A percentile compares a stretch with the other conserved stretches of the same genome.
These are phyloP conservation scores for Trifolium repens DNA, from an alignment of 306 rosid species.

Conservation along the genomic window DNA sequence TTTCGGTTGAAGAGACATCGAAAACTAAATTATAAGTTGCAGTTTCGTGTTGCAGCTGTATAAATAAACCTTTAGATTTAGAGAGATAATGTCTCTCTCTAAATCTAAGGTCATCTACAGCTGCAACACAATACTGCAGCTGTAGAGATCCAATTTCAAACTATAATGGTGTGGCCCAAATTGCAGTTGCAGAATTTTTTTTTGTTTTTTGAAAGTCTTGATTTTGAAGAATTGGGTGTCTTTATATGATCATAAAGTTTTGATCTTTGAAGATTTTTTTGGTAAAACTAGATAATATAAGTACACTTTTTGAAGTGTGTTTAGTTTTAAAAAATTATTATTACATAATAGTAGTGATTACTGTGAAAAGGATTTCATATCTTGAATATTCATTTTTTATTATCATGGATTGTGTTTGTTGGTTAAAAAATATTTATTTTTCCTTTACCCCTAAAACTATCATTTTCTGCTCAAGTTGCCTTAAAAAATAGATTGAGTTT, in stretches of 20 bases:
- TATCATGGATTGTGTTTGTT: neutral
- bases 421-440: too few relatives aligned
- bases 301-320: neutral
- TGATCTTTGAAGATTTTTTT: conserved; percentile 1
- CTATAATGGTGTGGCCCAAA: neutral
- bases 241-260: conserved; percentile 9
- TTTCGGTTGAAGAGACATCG: neutral
- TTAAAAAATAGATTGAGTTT: too few relatives aligned
- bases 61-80: neutral
- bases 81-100: neutral
- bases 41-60: neutral
- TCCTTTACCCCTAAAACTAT: neutral
- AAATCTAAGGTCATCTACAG: neutral
- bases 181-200: neutral
- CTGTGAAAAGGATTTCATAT: neutral
- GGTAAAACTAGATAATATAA: conserved; percentile 2
- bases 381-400: neutral
- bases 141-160: neutral
- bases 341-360: too few relatives aligned
- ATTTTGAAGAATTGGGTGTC: conserved; percentile 7
- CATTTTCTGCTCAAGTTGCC: neutral
- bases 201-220: neutral
- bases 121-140: neutral
- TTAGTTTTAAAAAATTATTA: too few relatives aligned
- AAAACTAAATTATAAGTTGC: neutral